Evolutionary conservation across 257 asterid genomes (phyloP), one percentile per base, ranked within the genome.

Genomic region (Solanum clarkiae): DNA sequence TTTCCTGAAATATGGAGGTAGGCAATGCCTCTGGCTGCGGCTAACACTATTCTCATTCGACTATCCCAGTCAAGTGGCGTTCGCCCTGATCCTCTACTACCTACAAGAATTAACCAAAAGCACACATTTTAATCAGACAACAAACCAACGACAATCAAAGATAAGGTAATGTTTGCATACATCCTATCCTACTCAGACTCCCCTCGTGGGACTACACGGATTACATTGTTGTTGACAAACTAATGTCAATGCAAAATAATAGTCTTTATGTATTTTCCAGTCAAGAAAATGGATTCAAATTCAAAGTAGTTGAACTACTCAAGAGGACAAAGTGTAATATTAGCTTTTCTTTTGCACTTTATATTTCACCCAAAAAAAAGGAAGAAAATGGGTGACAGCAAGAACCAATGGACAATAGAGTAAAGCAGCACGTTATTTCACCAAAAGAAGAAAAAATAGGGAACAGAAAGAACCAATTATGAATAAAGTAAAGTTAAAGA

Each of bases 71-170:
- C 99, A 42, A 97, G 92, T 24, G 99, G 99, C 44, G 98, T 92
- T 8, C 98, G 98, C 3, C 99, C 99, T 1, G 99, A 97, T 44
- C 99, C 99, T 89, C 99, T 91, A 79, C 98, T 97, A 13, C 99
- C 99, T 97, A 84, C 20, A 84, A 59, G 83, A 54, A 26, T 79
- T 54, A n/a, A 69, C 56, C 81, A 66, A 1, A 77, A 77, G 13
- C 2, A 2, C 26, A 53, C 63, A 49, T 15, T 77, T 26, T 5
- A 5, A 16, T 77, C 16, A 26, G 44, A 79, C 16, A 49, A 75
- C 44, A 75, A 68, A 68, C 75, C 75, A 32, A 68, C 0, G 74
- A 29, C 47, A 7, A 66, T 0, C 75, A 68, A 68, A 66, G 47
- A 45, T 3, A 66, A 15, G 14, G 14, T 16, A 32, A 66, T 12